Base-by-base conservation (phyloP, 768 basidiomycete species). In the Kwoniella bestiolae region DNA sequence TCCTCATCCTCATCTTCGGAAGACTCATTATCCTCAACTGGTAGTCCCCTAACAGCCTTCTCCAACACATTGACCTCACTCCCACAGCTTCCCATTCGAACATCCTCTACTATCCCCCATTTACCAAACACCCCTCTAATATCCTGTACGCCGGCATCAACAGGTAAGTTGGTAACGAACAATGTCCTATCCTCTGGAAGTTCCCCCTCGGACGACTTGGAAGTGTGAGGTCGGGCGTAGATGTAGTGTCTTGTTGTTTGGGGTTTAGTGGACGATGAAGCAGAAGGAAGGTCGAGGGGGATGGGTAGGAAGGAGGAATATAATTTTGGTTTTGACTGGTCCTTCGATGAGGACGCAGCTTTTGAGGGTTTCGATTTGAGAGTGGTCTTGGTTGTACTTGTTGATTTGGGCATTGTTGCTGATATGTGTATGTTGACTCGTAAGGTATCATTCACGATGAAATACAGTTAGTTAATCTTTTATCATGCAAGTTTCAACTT, bases 141-240 rank as follows among this genome's bases (percentile, higher is more conserved):
- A 74, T 93, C 91, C 38, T 90, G 85, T 71, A 91, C 90, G 1
- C 91, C 91, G 3, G 91, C 87, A 78, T 95, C 92, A 60, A 92
- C 89, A 1, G 94, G 93, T 5, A 94, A 82, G 73, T 97, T 96
- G 60, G 90, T 91, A 2, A 94, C 82, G 75, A 97, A 97, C 9
- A 95, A 83, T 0, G 92, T 94, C 16, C 86, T 87, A 32, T 86
- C 78, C 69, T 86, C 83, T 57, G 82, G 84, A 44, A 69, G 65
- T 6, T 47, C 23, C 7, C 68, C 45, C 16, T 32, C 28, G 2
- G 65, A 16, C 14, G 63, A 63, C 12, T 67, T 34, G 28, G 53
- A 61, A 26, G 82, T 75, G 75, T 94, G 91, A 3, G 85, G 76
- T n/a, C 90, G 86, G 18, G 86, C 86, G 73, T 93, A 94, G n/a